Evolutionary conservation across 352 stramenopile genomes (phyloP).

Genomic region (Globisporangium nunn): DNA sequence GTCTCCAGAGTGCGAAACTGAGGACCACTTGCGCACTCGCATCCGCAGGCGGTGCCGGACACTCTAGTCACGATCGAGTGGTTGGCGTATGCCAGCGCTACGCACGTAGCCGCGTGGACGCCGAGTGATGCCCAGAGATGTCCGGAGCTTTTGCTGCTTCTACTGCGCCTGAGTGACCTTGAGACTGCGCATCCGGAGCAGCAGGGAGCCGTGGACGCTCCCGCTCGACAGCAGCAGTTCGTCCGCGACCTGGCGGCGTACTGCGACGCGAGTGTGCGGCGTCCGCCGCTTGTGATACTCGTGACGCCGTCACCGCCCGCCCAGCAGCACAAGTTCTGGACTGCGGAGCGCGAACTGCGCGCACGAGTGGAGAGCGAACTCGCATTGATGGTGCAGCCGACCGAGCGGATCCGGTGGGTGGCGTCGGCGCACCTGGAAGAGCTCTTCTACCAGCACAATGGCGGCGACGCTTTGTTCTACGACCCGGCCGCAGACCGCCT

Average conservation of each 20-base stretch:
- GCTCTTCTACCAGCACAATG: conserved; percentile 26
- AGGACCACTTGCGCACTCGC: too few relatives aligned
- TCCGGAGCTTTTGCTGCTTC: conserved; percentile 41
- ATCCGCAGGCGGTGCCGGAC: too few relatives aligned
- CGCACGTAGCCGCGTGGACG: conserved; percentile 26
- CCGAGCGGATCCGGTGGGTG: conserved; percentile 1
- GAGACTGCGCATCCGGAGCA: conserved; percentile 44
- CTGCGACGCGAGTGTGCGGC: conserved; percentile 2
- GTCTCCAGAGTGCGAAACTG: too few relatives aligned
- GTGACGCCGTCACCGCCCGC: conserved; percentile 26
- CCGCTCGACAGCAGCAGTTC: conserved; percentile 13
- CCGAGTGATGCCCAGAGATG: not conserved
- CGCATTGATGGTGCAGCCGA: conserved; percentile 6
- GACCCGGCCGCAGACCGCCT: conserved; percentile 39
- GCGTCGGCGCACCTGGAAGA: conserved; percentile 21
- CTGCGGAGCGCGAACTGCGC: conserved; percentile 11
- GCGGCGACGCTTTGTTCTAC: conserved; percentile 15
- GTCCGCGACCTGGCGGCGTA: conserved; percentile 21
- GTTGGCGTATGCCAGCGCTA: conserved; percentile 44
- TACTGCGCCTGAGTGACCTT: conserved; percentile 56
- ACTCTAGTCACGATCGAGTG: conserved; percentile 27
- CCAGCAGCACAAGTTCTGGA: conserved; percentile 7
- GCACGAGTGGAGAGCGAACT: conserved; percentile 9
- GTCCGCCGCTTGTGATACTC: conserved; percentile 26
- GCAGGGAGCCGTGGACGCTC: not conserved